A percentile compares a stretch with the other conserved stretches of the same genome.
Evolutionary conservation across 495 filamentous ascomycete genomes (phyloP).

Genomic region (Patellaria atrata): DNA sequence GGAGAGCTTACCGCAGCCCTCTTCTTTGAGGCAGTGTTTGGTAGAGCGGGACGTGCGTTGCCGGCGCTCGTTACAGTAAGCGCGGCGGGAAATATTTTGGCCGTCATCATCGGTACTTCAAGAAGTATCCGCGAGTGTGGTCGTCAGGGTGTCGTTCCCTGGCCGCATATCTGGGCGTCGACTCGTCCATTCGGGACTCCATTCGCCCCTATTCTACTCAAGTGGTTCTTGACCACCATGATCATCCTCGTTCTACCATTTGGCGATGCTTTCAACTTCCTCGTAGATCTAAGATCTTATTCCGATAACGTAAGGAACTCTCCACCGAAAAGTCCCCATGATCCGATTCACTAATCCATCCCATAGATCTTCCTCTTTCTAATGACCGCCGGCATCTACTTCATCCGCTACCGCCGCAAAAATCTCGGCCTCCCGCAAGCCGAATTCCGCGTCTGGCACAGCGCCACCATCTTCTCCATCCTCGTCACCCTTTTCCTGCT

Average conservation of each 20-base stretch:
- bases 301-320: too few species aligned
- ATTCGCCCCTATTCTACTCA: slow-evolving; percentile 9
- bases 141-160: slow-evolving; percentile 8
- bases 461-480: slow-evolving; percentile 40
- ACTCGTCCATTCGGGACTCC: slow-evolving; percentile 12
- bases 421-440: slow-evolving; percentile 30
- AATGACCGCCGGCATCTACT: slow-evolving; percentile 38
- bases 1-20: slow-evolving; percentile 11
- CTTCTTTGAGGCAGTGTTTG: slow-evolving; percentile 16
- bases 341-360: too few species aligned
- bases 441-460: slow-evolving; percentile 40
- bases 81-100: slow-evolving; percentile 61
- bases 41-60: slow-evolving; percentile 35
- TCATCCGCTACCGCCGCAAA: slow-evolving; percentile 37
- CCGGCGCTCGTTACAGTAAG: slow-evolving; percentile 50
- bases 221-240: slow-evolving; percentile 5
- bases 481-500: slow-evolving; percentile 41
- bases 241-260: slow-evolving; percentile 9
- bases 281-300: slow-evolving; percentile 40
- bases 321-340: too few species aligned
- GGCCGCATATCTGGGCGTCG: slow-evolving; percentile 7
- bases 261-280: slow-evolving; percentile 12
- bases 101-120: slow-evolving; percentile 32
- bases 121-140: slow-evolving; percentile 7
- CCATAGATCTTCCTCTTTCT: slow-evolving; percentile 41